A percentile compares a stretch with the other conserved stretches of the same genome.
Evolutionary conservation across 2,329 filamentous ascomycete species (phyloP).

Genomic region (Myrmaecium sp.): DNA sequence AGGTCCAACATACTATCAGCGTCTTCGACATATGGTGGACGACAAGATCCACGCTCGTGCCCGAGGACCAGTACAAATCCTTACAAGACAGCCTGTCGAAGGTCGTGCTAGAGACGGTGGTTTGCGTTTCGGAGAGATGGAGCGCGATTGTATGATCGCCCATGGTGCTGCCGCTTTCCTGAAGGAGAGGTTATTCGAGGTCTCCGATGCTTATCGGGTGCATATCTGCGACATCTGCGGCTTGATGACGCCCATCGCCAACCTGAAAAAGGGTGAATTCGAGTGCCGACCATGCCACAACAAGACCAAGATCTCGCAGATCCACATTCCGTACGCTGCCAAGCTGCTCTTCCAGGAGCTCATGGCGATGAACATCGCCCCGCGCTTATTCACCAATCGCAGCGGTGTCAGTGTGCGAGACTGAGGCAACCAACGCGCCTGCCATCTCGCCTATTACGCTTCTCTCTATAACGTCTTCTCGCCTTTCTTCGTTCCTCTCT

Average conservation of each 20-base stretch:
- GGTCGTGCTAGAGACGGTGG: conserved; percentile 96
- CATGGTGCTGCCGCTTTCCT: conserved; percentile 93
- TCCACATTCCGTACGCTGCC: conserved; percentile 93
- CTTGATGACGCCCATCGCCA: conserved; percentile 95
- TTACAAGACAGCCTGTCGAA: conserved; percentile 93
- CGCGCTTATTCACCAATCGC: conserved; percentile 86
- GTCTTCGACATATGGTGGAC: conserved; percentile 97
- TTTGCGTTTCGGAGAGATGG: conserved; percentile 99
- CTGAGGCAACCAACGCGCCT: too few relatives aligned
- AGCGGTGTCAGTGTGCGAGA: conserved; percentile 55
- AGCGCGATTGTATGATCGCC: conserved; percentile 99
- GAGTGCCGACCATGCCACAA: conserved; percentile 97
- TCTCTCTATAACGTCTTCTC: too few relatives aligned
- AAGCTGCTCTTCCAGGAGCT: conserved; percentile 98
- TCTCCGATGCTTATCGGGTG: conserved; percentile 93
- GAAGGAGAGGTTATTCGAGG: conserved; percentile 93
- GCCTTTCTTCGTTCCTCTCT: too few relatives aligned
- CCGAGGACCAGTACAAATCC: conserved; percentile 87
- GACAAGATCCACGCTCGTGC: conserved; percentile 99
- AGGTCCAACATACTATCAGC: conserved; percentile 96
- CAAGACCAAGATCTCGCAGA: conserved; percentile 95
- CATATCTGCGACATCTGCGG: conserved; percentile 98
- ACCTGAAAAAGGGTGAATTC: conserved; percentile 88
- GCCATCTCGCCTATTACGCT: too few relatives aligned
- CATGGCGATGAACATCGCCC: conserved; percentile 94